Evolutionary conservation across 768 basidiomycete species (phyloP).

Genomic region (Suillus ampliporus): DNA sequence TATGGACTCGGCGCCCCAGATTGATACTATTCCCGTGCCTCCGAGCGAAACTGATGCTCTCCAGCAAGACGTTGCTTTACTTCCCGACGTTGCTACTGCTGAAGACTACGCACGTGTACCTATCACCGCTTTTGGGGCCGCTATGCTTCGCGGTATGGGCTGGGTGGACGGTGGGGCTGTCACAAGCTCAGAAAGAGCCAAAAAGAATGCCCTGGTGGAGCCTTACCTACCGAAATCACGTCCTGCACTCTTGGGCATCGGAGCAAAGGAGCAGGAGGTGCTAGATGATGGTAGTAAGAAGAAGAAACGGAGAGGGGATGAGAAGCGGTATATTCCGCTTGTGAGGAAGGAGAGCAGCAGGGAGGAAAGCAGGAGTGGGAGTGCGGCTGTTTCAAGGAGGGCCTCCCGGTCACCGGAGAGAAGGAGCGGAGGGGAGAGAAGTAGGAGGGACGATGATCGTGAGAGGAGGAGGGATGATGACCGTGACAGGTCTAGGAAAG

Average conservation of each 20-base stretch:
- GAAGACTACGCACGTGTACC: slow-evolving; percentile 93
- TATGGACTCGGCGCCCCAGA: slow-evolving; percentile 39
- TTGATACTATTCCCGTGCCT: slow-evolving; percentile 68
- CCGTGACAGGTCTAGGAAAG: slow-evolving; percentile 5
- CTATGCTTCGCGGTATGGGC: slow-evolving; percentile 94
- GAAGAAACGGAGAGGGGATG: slow-evolving; percentile 53
- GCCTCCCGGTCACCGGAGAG: slow-evolving; percentile 55
- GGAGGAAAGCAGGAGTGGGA: slow-evolving; percentile 41
- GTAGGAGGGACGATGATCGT: slow-evolving; percentile 17
- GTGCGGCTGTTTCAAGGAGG: slow-evolving; percentile 52
- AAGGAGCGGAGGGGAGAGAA: slow-evolving; percentile 19
- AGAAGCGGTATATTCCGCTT: slow-evolving; percentile 85
- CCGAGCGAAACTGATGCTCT: slow-evolving; percentile 84
- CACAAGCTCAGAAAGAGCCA: slow-evolving; percentile 57
- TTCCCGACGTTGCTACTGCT: slow-evolving; percentile 76
- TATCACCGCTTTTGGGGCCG: slow-evolving; percentile 91
- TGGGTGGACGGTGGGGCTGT: slow-evolving; percentile 88
- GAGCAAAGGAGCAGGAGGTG: slow-evolving; percentile 86
- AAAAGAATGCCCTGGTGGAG: slow-evolving; percentile 61
- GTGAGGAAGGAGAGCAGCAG: slow-evolving; percentile 66
- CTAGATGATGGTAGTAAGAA: slow-evolving; percentile 71
- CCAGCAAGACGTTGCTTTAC: slow-evolving; percentile 78
- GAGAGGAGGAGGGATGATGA: slow-evolving; percentile 21
- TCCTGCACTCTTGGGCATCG: slow-evolving; percentile 89
- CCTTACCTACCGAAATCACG: slow-evolving; percentile 84